Evolutionary conservation across 106 monocot species (phyloP).

Genomic region (Gastrodia elata): DNA sequence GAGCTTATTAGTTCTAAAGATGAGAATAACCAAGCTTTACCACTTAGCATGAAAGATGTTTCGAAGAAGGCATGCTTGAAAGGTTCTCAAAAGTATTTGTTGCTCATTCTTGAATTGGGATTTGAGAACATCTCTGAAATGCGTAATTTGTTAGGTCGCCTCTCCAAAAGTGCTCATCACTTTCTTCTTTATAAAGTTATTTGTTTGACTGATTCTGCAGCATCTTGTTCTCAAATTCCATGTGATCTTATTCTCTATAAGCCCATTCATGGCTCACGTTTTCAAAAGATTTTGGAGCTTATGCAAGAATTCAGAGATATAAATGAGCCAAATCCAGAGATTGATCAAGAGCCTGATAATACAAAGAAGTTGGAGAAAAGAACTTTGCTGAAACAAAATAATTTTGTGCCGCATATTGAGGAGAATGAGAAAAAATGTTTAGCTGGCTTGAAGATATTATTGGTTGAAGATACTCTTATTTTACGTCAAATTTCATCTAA

Average conservation of each 20-base stretch:
- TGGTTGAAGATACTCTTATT: conserved; percentile 45
- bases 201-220: conserved; percentile 40
- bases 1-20: conserved; percentile 4
- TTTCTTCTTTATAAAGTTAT: conserved; percentile 34
- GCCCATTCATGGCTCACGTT: conserved; percentile 74
- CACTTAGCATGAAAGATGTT: conserved; percentile 7
- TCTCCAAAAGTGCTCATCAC: conserved; percentile 7
- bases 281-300: conserved; percentile 28
- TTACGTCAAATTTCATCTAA: conserved; percentile 20
- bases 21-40: conserved; percentile 12
- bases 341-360: not conserved
- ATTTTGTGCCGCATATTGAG: not conserved
- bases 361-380: not conserved
- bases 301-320: conserved; percentile 34
- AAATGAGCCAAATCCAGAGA: not conserved
- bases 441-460: conserved; percentile 36
- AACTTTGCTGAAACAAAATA: not conserved
- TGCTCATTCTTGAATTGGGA: conserved; percentile 50
- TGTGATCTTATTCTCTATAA: conserved; percentile 50
- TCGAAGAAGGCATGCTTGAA: conserved; percentile 12
- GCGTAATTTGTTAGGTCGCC: conserved; percentile 16
- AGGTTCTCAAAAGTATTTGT: conserved; percentile 5
- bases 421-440: conserved; percentile 24
- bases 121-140: conserved; percentile 21
- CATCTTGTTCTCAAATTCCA: conserved; percentile 10